Conservation (phyloP, 2,329 filamentous ascomycete genomes). For the Hypoxylon sp. region DNA sequence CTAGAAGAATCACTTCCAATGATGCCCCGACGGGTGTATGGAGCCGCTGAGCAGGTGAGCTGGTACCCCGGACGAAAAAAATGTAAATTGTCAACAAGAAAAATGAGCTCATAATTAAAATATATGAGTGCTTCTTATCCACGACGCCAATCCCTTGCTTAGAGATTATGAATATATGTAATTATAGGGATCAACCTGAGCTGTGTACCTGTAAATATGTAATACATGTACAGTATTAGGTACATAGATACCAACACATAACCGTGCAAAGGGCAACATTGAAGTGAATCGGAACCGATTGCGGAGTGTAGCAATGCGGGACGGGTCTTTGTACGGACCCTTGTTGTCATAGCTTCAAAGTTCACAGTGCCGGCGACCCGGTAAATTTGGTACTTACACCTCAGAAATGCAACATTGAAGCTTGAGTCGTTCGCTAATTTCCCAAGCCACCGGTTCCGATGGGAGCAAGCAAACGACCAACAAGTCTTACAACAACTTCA, state of each 20-base stretch:
- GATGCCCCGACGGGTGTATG: not conserved
- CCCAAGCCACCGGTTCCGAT: constrained; percentile 18
- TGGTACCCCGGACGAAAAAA: not conserved
- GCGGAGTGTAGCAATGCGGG: constrained; percentile 4
- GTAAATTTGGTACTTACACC: not conserved
- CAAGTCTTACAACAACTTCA: constrained; percentile 7
- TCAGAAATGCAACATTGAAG: not conserved
- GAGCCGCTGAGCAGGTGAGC: constrained; percentile 6
- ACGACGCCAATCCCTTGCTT: not conserved
- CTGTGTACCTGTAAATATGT: not conserved
- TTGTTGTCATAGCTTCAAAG: constrained; percentile 18
- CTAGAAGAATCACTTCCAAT: not conserved
- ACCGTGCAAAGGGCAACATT: no score
- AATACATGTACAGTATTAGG: not conserved
- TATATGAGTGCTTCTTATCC: not conserved
- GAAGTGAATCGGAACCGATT: constrained; percentile 25
- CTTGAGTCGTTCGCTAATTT: constrained; percentile 18
- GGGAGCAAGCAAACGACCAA: constrained; percentile 15
- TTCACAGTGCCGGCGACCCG: constrained; percentile 5
- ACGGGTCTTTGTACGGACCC: constrained; percentile 18
- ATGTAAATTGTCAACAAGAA: not conserved
- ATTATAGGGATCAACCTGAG: not conserved
- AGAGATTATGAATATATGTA: not conserved
- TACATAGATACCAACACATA: not conserved
- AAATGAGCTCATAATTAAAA: not conserved